Evolutionary conservation across 805 yeast species (phyloP).

Genomic region (Metschnikowia cubensis): DNA sequence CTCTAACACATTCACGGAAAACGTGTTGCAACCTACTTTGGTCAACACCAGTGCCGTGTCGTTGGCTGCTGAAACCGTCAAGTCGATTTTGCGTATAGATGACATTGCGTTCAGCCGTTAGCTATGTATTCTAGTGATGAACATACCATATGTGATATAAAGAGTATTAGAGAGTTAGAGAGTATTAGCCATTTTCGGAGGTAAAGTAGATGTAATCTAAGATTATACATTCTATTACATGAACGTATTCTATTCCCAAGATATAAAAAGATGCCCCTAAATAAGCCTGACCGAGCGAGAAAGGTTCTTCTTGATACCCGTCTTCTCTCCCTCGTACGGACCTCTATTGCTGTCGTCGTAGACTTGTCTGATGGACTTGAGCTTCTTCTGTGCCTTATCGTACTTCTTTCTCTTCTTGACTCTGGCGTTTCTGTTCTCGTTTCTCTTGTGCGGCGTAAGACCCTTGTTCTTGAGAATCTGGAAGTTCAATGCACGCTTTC

Average conservation of each 20-base stretch:
- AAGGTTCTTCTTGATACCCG: constrained; percentile 94
- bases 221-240: background rate
- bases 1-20: constrained; percentile 85
- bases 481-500: constrained; percentile 91
- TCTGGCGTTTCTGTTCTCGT: constrained; percentile 91
- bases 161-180: too few relatives aligned
- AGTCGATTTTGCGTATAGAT: constrained; percentile 92
- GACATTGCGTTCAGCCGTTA: constrained; percentile 72
- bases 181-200: too few relatives aligned
- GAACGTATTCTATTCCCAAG: too few relatives aligned
- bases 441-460: constrained; percentile 86
- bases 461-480: constrained; percentile 97
- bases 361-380: constrained; percentile 87
- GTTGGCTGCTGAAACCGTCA: constrained; percentile 93
- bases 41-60: constrained; percentile 93
- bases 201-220: background rate
- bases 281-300: constrained; percentile 78
- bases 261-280: background rate
- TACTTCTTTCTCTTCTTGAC: constrained; percentile 98
- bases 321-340: constrained; percentile 88
- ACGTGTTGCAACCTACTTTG: constrained; percentile 92
- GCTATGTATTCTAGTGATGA: background rate
- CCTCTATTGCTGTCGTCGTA: constrained; percentile 63
- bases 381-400: constrained; percentile 90
- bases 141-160: background rate